These are phyloP conservation scores for Populus trichocarpa DNA, from an alignment of 441 rosid genomes.

Conservation along the genomic window DNA sequence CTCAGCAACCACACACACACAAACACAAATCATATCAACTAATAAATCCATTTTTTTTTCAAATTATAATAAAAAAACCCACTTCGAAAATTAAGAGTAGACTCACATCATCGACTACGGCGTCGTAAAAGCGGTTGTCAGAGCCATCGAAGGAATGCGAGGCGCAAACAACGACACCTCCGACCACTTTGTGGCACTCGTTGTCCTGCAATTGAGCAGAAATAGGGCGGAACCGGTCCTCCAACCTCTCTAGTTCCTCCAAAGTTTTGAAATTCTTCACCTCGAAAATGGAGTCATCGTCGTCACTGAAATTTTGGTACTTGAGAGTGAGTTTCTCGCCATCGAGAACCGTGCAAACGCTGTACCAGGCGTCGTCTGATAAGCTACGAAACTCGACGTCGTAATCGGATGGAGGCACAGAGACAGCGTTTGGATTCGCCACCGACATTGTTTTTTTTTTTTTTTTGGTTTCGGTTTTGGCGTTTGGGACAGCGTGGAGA, in stretches of 20 bases:
- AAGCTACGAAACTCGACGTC: slow-evolving; percentile 28
- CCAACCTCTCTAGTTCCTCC: not conserved
- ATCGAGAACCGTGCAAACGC: slow-evolving; percentile 15
- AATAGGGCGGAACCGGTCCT: slow-evolving; percentile 27
- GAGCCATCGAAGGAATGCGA: slow-evolving; percentile 21
- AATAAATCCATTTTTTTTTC: not conserved
- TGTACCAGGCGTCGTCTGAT: slow-evolving; percentile 48
- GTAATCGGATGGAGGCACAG: not conserved
- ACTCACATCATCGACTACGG: slow-evolving; percentile 37
- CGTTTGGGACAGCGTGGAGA: not conserved
- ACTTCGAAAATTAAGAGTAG: not conserved
- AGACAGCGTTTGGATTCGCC: not conserved
- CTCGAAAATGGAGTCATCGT: slow-evolving; percentile 18
- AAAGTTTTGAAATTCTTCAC: not conserved
- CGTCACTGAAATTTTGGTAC: slow-evolving; percentile 27
- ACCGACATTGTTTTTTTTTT: not conserved
- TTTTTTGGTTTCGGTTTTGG: no score
- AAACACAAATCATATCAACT: not conserved
- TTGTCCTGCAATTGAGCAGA: slow-evolving; percentile 46
- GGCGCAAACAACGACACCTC: slow-evolving; percentile 40
- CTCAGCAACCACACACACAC: not conserved
- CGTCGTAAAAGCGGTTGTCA: slow-evolving; percentile 45
- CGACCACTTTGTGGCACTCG: slow-evolving; percentile 20
- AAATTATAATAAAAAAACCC: not conserved
- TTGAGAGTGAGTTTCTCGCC: slow-evolving; percentile 28